Base-by-base conservation (phyloP, 306 rosid genomes). In the Rosa chinensis region DNA sequence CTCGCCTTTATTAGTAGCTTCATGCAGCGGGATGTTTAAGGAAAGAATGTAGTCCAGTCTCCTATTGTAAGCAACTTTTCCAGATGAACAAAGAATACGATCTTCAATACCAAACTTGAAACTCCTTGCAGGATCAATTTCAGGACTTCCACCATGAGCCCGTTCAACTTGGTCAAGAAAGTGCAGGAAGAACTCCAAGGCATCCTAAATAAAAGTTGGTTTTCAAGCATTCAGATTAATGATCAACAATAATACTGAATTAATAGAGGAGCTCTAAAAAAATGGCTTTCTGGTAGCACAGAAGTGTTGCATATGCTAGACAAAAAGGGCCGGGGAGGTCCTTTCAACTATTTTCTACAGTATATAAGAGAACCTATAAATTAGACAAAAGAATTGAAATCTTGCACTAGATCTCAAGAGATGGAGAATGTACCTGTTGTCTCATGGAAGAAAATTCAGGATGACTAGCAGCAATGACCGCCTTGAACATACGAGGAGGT, bases 101-200 rank as follows among this genome's bases (percentile, higher is more conserved):
- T 95, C 99, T 88, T 95, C 99, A 81, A 95, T 82, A 67, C 99
- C 99, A 81, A 95, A 93, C 89, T 91, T 93, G 88, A 95, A 95
- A 82, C 96, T 84, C 89, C 86, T 90, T 42, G 91, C 86, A 83
- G 99, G 97, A 89, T 91, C 93, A 79, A 74, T 81, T 79, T 87
- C 96, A 84, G 84, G 69, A 77, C 85, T 89, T 78, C 87, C 97
- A 75, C 80, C 14, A 89, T 90, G 86, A 82, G 84, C 86, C 45
- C 93, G 87, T 84, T 95, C 99, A 55, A 93, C 98, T 89, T 95
- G 97, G 78, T 93, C 99, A 73, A 95, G 86, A 86, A 93, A 91
- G 85, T 95, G 99, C 39, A 95, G 88, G 91, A 95, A 93, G 85
- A 95, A 95, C 79, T 95, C 99, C 94, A 95, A 87, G 70, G 99